Base-by-base conservation (phyloP, 1,284 basidiomycete species). In the Dichomitus squalens region DNA sequence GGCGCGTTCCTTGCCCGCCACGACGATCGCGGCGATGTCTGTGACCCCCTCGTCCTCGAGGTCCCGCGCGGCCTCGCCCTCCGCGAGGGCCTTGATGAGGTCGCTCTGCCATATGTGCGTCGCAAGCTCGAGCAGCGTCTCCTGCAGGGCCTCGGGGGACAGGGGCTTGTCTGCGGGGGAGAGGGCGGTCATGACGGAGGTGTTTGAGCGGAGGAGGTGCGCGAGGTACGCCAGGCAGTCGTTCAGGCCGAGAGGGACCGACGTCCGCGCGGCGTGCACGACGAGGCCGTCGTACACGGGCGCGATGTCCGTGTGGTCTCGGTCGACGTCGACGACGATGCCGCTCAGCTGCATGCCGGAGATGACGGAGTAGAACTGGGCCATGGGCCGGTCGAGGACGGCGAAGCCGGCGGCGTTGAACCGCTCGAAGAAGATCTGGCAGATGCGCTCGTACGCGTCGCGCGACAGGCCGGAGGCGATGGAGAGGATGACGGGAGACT, bases 381-480 rank as follows among this genome's bases (percentile, higher is more conserved):
- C 85, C 68, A 96, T 84, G 5, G 96, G 89, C 2, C 93, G 86
- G 60, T 96, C 92, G 40, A 96, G 79, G 63, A 97, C 79, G 41
- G 86, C 85, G 63, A 98, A 86, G 27, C 87, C 91, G 4, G 96
- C 92, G 41, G 90, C 87, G 70, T 98, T 97, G 81, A 98, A 93
- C n/a, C 88, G 85, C 71, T 98, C 96, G 69, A 98, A 99, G 71
- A 97, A 95, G 55, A 95, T 81, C 69, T 93, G 93, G 63, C 90
- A 90, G 68, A 90, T 80, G 46, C 80, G 80, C 68, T 96, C 93
- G 69, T 89, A 84, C 5, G 85, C 81, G 52, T 83, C 79, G 52
- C 90, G 83, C n/a, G 92, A 81, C 20, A 95, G 81, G 20, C 88
- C 86, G 0, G 88, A 74, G 1, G 83, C 78, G 52, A 96, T 78